Evolutionary conservation across 768 basidiomycete genomes (phyloP), one percentile per base, ranked within the genome.

Genomic region (Myochromella boudieri): DNA sequence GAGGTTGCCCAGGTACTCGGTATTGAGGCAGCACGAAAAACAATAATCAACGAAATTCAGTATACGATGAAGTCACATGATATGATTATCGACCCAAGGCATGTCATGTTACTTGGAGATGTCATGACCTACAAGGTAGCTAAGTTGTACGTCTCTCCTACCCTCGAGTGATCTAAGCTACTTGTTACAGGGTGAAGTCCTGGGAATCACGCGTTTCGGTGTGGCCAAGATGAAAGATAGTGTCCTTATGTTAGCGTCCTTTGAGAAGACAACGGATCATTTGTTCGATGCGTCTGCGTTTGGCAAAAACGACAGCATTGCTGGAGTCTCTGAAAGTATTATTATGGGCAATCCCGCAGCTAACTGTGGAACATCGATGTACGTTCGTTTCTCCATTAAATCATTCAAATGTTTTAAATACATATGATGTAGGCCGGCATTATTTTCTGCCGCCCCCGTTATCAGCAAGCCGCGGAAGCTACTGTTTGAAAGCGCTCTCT

Each of bases 191-290:
- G 97, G 97, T 33, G 95, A 98, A 64, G 94, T 98, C 1, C 71
- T 99, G 42, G 97, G 97, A 36, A 98, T 99, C 65, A 99, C 97
- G 6, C 89, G 97, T 24, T 98, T 98, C 67, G 97, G 97, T 61
- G 95, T 99, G 20, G 91, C 95, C 6, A 97, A 97, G 72, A 98
- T 98, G 93, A 98, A 98, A 67, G 97, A 99, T 67, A 93, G 91
- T 59, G 95, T 97, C 1, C 81, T 99, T 59, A 99, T 98, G 97
- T 74, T 98, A 58, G 97, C 97, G 8, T 97, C 93, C 20, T 99
- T 99, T 67, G 97, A 99, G 69, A 98, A 98, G 74, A 98, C 97
- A 12, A 99, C 97, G 11, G 97, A 99, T 71, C 97, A 99, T 66
- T 70, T 99, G 49, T 99, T 99, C 68, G 94, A 99, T 60, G 97